Evolutionary conservation across 345 rosid species (phyloP).

Genomic region (Syzygium oleosum): DNA sequence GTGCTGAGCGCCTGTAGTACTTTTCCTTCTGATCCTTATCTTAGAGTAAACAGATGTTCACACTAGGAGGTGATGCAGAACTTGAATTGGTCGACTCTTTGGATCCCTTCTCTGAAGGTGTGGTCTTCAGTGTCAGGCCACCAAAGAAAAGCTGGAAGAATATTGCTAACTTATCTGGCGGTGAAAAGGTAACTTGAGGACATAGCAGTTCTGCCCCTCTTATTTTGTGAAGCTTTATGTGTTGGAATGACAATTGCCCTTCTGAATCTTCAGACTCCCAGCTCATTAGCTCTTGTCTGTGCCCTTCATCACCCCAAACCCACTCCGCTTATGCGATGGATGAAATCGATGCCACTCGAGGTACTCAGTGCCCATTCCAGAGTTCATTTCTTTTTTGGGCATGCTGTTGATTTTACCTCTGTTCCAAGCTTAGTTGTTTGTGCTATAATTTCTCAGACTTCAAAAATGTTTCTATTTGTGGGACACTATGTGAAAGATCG

Average conservation of each 20-base stretch:
- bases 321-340: constrained; percentile 98
- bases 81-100: constrained; percentile 97
- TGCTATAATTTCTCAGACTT: constrained; percentile 45
- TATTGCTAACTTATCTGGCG: constrained; percentile 92
- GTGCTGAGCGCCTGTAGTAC: neutral
- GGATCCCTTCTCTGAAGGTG: constrained; percentile 98
- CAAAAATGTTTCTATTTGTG: constrained; percentile 92
- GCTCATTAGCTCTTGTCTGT: constrained; percentile 91
- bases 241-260: neutral
- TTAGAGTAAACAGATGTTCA: constrained; percentile 62
- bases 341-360: constrained; percentile 95
- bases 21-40: neutral
- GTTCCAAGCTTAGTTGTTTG: neutral
- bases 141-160: constrained; percentile 99
- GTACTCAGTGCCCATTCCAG: constrained; percentile 13
- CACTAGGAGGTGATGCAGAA: constrained; percentile 98
- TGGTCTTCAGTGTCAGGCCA: constrained; percentile 95
- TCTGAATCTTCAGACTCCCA: constrained; percentile 63
- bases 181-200: constrained; percentile 67
- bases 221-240: neutral
- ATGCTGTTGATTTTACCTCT: neutral
- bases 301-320: constrained; percentile 99
- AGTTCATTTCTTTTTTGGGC: neutral
- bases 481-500: constrained; percentile 98
- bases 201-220: neutral